These are phyloP conservation scores for Leccinum fallax DNA, from an alignment of 1,284 basidiomycete genomes.

Conservation along the genomic window DNA sequence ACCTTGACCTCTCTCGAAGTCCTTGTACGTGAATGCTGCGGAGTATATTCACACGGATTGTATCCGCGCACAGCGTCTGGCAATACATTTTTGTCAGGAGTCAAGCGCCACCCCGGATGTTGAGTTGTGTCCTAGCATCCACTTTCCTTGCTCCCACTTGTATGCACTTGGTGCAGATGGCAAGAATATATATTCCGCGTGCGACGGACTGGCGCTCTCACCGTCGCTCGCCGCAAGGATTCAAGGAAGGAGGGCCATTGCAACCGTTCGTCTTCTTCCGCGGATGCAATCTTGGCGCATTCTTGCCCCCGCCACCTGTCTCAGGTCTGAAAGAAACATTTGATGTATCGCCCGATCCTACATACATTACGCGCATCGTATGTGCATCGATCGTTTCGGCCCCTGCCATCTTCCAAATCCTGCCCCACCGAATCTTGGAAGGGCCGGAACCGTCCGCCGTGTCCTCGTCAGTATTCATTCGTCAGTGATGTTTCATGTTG, in stretches of 20 bases:
- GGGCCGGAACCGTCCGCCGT: not conserved
- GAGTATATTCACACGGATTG: constrained; percentile 13
- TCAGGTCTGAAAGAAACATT: constrained; percentile 12
- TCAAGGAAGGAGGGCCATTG: not conserved
- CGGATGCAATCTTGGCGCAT: constrained; percentile 1
- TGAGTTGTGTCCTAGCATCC: not conserved
- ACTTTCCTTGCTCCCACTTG: not conserved
- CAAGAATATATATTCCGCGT: constrained; percentile 2
- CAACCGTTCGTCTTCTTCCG: constrained; percentile 9
- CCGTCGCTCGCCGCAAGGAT: constrained; percentile 5
- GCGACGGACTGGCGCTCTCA: constrained; percentile 15
- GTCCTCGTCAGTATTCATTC: not conserved
- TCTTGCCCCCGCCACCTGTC: constrained; percentile 7
- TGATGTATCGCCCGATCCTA: not conserved
- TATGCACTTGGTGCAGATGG: not conserved
- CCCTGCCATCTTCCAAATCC: not conserved
- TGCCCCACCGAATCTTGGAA: not conserved
- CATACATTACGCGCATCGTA: constrained; percentile 8
- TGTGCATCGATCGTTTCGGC: not conserved
- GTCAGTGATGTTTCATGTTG: constrained; percentile 18
- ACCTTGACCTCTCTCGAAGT: constrained; percentile 13
- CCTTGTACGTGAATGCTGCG: constrained; percentile 8
- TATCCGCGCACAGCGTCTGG: not conserved
- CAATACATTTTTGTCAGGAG: not conserved
- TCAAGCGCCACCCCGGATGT: not conserved